A percentile compares a stretch with the other conserved stretches of the same genome.
Evolutionary conservation across 306 rosid genomes (phyloP).

Genomic region (Fagus sylvatica): DNA sequence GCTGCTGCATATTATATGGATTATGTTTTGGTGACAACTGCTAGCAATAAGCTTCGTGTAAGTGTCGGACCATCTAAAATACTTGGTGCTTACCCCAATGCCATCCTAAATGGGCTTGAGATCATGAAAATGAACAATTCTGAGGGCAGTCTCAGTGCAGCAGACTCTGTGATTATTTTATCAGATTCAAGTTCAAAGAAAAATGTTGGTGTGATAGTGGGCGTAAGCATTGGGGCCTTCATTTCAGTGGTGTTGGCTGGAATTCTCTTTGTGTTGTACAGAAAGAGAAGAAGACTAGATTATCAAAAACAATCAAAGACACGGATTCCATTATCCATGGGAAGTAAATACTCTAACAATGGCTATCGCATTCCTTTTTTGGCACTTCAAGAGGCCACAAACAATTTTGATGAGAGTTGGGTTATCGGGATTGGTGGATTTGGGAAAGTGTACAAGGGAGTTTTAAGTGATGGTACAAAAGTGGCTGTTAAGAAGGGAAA

Average conservation of each 20-base stretch:
- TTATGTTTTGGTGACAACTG: conserved; percentile 38
- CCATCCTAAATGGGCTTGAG: conserved; percentile 91
- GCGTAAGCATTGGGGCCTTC: conserved; percentile 53
- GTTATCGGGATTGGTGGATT: conserved; percentile 86
- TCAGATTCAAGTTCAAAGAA: conserved; percentile 52
- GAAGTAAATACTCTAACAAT: conserved; percentile 68
- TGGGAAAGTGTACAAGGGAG: conserved; percentile 86
- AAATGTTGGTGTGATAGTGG: conserved; percentile 55
- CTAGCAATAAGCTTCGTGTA: conserved; percentile 40
- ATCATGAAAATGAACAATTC: conserved; percentile 88
- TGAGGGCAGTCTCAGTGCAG: conserved; percentile 61
- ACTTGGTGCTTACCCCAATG: conserved; percentile 53
- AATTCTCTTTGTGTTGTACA: conserved; percentile 45
- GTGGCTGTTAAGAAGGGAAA: conserved; percentile 93
- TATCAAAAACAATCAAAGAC: conserved; percentile 60
- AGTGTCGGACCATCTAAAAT: conserved; percentile 68
- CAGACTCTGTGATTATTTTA: conserved; percentile 11
- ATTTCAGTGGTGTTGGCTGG: conserved; percentile 46
- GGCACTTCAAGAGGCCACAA: conserved; percentile 76
- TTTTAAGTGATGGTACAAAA: conserved; percentile 64
- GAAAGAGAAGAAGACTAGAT: conserved; percentile 47
- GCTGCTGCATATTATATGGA: conserved; percentile 63
- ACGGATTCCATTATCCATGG: conserved; percentile 77
- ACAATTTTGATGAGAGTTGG: conserved; percentile 76
- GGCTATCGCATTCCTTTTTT: conserved; percentile 64